Percentiles rank a stretch among this genome's conserved stretches.
Conservation (phyloP, 768 basidiomycete species). For the Sutorius australiensis region DNA sequence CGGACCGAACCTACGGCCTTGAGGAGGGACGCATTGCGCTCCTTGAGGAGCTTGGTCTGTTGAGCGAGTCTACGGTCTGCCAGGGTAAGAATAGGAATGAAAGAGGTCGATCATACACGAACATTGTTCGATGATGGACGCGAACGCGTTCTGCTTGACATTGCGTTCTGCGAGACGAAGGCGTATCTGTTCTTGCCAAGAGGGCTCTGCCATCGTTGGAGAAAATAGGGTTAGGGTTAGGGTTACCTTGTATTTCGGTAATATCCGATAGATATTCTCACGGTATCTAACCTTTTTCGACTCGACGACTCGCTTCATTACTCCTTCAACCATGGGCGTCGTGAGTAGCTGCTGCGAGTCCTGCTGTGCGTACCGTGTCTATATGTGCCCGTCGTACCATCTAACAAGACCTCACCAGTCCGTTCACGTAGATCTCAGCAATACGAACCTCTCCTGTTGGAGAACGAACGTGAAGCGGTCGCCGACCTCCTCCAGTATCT, state of each 20-base stretch:
- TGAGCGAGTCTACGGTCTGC: slow-evolving; percentile 89
- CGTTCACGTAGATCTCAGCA: slow-evolving; percentile 79
- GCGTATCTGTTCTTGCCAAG: slow-evolving; percentile 81
- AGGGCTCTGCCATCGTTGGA: slow-evolving; percentile 72
- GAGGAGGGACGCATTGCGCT: slow-evolving; percentile 85
- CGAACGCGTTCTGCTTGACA: slow-evolving; percentile 72
- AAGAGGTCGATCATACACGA: slow-evolving; percentile 26
- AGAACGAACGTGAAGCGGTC: slow-evolving; percentile 96
- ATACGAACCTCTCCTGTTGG: slow-evolving; percentile 81
- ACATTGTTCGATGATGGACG: slow-evolving; percentile 93
- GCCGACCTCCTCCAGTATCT: slow-evolving; percentile 96
- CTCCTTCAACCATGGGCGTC: slow-evolving; percentile 56
- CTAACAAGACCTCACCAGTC: slow-evolving; percentile 44
- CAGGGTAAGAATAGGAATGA: slow-evolving; percentile 12
- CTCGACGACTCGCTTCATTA: slow-evolving; percentile 1
- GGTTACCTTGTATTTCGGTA: slow-evolving; percentile 9
- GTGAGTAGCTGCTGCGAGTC: slow-evolving; percentile 78
- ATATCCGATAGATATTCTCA: slow-evolving; percentile 24
- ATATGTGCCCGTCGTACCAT: not conserved
- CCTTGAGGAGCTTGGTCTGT: slow-evolving; percentile 87
- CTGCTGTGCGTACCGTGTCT: slow-evolving; percentile 56
- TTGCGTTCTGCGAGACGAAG: slow-evolving; percentile 82
- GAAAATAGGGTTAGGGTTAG: slow-evolving; percentile 28
- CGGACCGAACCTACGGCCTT: slow-evolving; percentile 78
- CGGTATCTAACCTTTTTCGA: slow-evolving; percentile 17